These are phyloP conservation scores for Guadua angustifolia DNA, from an alignment of 176 grass and related monocot genomes.

Conservation along the genomic window DNA sequence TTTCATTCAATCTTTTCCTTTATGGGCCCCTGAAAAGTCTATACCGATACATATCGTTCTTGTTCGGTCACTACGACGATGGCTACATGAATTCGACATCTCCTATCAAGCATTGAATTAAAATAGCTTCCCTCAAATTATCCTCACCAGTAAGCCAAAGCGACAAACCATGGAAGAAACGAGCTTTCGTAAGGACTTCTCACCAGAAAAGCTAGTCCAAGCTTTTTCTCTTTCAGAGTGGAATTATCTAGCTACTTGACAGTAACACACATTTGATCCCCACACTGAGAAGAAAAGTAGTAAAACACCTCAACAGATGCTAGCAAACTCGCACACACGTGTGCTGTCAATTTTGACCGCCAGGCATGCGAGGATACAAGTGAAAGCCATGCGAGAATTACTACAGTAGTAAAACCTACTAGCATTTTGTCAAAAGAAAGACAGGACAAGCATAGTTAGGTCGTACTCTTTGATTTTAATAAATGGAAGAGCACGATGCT, in stretches of 20 bases:
- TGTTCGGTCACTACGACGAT: not conserved
- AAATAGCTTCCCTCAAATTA: constrained; percentile 7
- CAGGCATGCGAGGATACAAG: not conserved
- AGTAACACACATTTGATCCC: not conserved
- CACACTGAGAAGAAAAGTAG: not conserved
- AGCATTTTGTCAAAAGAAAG: not conserved
- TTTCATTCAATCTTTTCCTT: not conserved
- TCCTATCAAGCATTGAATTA: not conserved
- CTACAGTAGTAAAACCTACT: not conserved
- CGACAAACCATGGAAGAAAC: constrained; percentile 3
- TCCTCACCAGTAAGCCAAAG: not conserved
- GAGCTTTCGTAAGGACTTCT: not conserved
- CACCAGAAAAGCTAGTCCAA: not conserved
- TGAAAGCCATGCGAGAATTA: not conserved
- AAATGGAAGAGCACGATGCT: too few relatives aligned
- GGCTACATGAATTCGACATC: constrained; percentile 23
- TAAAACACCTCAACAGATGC: not conserved
- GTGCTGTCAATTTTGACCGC: constrained; percentile 36
- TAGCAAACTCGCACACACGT: constrained; percentile 11
- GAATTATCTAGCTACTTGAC: not conserved
- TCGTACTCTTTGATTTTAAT: too few relatives aligned
- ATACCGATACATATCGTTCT: not conserved
- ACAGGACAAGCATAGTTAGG: not conserved
- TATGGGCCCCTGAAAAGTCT: not conserved
- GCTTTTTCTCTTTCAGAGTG: not conserved